A percentile compares a stretch with the other conserved stretches of the same genome.
Conservation (phyloP, 805 yeast genomes). For the Naumovozyma baii region DNA sequence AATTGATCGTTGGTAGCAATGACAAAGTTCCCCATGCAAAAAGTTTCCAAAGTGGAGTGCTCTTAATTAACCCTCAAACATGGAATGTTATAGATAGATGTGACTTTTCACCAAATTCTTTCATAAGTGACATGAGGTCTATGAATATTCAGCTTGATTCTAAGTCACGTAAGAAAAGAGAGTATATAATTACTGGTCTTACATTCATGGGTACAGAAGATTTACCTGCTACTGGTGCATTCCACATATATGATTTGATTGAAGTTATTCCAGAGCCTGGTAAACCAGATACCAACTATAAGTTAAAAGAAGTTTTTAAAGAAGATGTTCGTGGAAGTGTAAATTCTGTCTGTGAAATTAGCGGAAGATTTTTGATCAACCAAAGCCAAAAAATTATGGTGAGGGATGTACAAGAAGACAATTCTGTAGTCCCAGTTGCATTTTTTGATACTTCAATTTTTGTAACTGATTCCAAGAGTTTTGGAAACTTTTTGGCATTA, state of each 20-base stretch:
- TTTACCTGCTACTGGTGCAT: conserved; percentile 66
- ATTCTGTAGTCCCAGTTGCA: conserved; percentile 85
- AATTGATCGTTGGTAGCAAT: conserved; percentile 43
- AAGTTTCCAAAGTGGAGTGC: conserved; percentile 50
- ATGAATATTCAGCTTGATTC: conserved; percentile 32
- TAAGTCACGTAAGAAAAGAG: conserved; percentile 40
- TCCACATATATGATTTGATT: conserved; percentile 62
- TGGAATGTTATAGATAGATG: conserved; percentile 71
- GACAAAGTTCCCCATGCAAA: conserved; percentile 41
- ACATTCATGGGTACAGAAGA: conserved; percentile 73
- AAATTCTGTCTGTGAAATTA: conserved; percentile 62
- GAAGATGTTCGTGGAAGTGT: conserved; percentile 82
- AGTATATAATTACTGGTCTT: conserved; percentile 70
- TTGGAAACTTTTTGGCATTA: conserved; percentile 69
- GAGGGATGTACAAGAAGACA: conserved; percentile 77
- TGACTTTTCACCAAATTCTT: conserved; percentile 58
- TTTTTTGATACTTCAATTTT: conserved; percentile 79
- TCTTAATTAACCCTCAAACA: conserved; percentile 59
- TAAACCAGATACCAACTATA: conserved; percentile 71
- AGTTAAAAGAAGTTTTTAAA: conserved; percentile 58
- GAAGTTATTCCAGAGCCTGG: conserved; percentile 86
- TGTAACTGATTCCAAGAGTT: conserved; percentile 68
- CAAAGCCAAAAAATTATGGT: conserved; percentile 79
- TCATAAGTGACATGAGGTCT: conserved; percentile 33
- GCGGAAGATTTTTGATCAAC: conserved; percentile 73